Conservation (phyloP, 2,329 filamentous ascomycete genomes). For the Alternaria brassicae region DNA sequence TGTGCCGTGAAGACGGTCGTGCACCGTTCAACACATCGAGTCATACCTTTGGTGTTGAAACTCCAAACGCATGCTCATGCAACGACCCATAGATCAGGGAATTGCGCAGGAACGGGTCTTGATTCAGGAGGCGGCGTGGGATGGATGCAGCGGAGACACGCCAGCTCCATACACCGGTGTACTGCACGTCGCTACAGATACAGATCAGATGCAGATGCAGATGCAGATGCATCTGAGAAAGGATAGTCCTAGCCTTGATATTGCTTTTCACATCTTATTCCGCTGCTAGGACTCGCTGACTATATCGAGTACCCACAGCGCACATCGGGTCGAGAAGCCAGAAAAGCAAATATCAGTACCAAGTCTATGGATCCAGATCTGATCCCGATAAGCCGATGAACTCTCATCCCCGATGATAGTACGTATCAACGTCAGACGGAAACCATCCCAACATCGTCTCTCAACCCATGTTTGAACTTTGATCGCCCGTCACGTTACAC, state of each 20-base stretch:
- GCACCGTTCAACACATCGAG: neutral
- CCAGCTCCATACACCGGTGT: conserved; percentile 3
- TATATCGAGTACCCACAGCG: neutral
- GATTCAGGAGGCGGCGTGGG: neutral
- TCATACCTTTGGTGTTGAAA: neutral
- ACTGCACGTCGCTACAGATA: conserved; percentile 6
- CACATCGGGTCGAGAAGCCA: conserved; percentile 1
- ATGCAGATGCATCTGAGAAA: neutral
- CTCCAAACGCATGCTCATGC: conserved; percentile 2
- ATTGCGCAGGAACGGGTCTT: neutral
- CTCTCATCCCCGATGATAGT: neutral
- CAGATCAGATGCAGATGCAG: conserved; percentile 1
- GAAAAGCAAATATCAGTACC: conserved; percentile 12
- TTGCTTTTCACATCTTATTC: neutral
- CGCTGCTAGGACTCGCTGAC: neutral
- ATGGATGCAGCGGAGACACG: conserved; percentile 1
- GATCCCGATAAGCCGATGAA: conserved; percentile 9
- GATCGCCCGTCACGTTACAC: conserved; percentile 2
- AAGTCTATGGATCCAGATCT: conserved; percentile 4
- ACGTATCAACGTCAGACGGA: conserved; percentile 3
- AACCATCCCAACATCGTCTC: conserved; percentile 4
- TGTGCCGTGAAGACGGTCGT: neutral
- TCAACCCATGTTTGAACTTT: conserved; percentile 13
- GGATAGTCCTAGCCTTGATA: neutral
- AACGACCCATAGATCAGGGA: neutral